Evolutionary conservation across 768 basidiomycete species (phyloP).

Genomic region (Hydnomerulius pinastri): DNA sequence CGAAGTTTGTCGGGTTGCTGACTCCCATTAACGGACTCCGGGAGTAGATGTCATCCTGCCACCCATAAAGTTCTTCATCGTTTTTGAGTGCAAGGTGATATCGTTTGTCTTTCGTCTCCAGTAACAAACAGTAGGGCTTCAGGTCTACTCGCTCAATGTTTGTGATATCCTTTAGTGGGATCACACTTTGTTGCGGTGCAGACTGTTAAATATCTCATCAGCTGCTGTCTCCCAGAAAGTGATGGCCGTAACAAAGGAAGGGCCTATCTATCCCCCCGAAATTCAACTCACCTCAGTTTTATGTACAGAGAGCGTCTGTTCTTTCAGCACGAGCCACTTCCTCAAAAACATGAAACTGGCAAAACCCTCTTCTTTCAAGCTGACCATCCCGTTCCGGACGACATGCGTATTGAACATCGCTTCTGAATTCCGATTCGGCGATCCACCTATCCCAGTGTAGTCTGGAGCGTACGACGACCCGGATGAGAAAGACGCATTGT

Average conservation of each 20-base stretch:
- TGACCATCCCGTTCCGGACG: conserved; percentile 72
- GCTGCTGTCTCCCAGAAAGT: neutral
- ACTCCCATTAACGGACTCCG: conserved; percentile 93
- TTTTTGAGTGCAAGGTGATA: conserved; percentile 83
- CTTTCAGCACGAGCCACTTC: conserved; percentile 87
- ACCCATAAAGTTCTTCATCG: conserved; percentile 96
- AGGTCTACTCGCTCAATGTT: conserved; percentile 91
- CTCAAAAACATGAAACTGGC: conserved; percentile 90
- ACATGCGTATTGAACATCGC: conserved; percentile 41
- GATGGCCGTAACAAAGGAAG: neutral
- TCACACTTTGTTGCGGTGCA: conserved; percentile 56
- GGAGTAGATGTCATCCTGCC: conserved; percentile 96
- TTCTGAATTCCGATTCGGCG: conserved; percentile 58
- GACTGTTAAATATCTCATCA: conserved; percentile 37
- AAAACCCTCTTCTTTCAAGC: conserved; percentile 93
- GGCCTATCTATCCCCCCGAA: neutral
- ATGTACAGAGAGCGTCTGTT: conserved; percentile 76
- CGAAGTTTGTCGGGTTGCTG: conserved; percentile 94
- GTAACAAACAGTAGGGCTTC: conserved; percentile 89
- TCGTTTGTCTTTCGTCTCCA: conserved; percentile 85
- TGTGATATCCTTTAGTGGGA: conserved; percentile 74
- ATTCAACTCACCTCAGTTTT: conserved; percentile 80
- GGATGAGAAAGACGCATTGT: conserved; percentile 58
- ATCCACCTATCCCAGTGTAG: conserved; percentile 84
- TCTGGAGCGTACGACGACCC: conserved; percentile 61